A percentile compares a stretch with the other conserved stretches of the same genome.
phyloP scores from a whole-genome alignment of 2,329 filamentous ascomycete genomes.

The Colletotrichum lentis region DNA sequence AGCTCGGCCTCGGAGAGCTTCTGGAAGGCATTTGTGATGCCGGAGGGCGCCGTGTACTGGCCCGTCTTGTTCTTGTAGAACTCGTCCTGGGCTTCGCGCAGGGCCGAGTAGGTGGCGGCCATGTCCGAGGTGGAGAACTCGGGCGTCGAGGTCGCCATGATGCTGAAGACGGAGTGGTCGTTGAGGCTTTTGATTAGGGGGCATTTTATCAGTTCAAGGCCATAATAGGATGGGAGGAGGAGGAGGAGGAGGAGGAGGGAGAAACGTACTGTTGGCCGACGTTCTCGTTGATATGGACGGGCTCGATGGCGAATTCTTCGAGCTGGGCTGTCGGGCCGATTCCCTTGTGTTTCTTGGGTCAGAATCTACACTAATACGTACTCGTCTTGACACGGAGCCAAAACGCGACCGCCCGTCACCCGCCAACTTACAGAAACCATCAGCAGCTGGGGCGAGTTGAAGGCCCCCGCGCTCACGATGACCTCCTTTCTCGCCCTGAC shows the following conservation, averaged over 20 bases:
- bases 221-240: too few relatives aligned
- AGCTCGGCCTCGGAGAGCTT: slow-evolving; percentile 39
- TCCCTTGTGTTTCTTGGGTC: slow-evolving; percentile 27
- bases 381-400: neutral
- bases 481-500: slow-evolving; percentile 38
- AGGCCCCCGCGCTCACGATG: slow-evolving; percentile 34
- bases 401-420: too few relatives aligned
- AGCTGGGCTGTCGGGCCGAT: slow-evolving; percentile 38
- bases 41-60: slow-evolving; percentile 41
- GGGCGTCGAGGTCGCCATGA: slow-evolving; percentile 41
- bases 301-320: slow-evolving; percentile 40
- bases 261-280: slow-evolving; percentile 41
- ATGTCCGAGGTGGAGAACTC: slow-evolving; percentile 42
- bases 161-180: slow-evolving; percentile 44
- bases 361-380: neutral
- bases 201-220: neutral
- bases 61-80: slow-evolving; percentile 41
- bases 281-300: slow-evolving; percentile 41
- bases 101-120: slow-evolving; percentile 37
- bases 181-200: slow-evolving; percentile 38
- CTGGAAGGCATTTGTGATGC: slow-evolving; percentile 43
- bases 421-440: slow-evolving; percentile 37
- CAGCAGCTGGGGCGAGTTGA: slow-evolving; percentile 37
- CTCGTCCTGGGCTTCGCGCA: slow-evolving; percentile 40
- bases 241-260: too few relatives aligned